Base-by-base conservation (phyloP, 805 yeast species). In the Candida nemodendra region DNA sequence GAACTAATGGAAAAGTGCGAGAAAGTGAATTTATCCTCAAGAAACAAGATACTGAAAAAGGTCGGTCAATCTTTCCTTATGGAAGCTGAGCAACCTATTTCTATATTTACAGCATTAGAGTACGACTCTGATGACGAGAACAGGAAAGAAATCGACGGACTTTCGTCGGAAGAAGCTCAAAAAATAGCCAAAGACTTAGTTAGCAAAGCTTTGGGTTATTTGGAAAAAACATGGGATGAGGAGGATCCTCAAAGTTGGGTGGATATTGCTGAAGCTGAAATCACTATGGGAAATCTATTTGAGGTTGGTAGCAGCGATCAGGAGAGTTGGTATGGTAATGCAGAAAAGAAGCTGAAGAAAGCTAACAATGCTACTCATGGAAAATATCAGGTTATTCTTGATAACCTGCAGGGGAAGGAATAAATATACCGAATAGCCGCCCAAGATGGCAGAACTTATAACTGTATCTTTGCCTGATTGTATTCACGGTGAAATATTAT, bases 321-420 rank as follows among this genome's bases (percentile, higher is more conserved):
- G 63, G 85, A 82, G 42, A 51, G 68, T 4, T 65, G 74, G 34
- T 90, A 90, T 58, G 59, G 62, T 13, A 68, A 73, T 39, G 98
- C 97, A 0, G 90, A 87, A 52, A 64, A 66, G 42, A 69, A 78
- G 19, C 65, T 90, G 49, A 71, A 65, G 34, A 78, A 74, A 53
- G 95, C 96, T 13, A 84, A 86, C 61, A 81, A 78, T 44, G 89
- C 86, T 2, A 81, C 89, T 6, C 83, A 84, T 55, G 91, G 91
- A 11, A 80, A 80, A 55, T 85, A 72, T 56, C 76, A 78, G 43
- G 78, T 78, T 44, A 71, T 83, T 33, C 63, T 84, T 41, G 79
- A 79, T 38, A 78, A 79, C 50, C 62, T 79, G 38, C 42, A 37
- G 33, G 32, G n/a, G n/a, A n/a, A n/a, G n/a, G n/a, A n/a, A n/a